These are phyloP conservation scores for Leccinum pallidistipes DNA, from an alignment of 1,284 basidiomycete species.

Conservation along the genomic window DNA sequence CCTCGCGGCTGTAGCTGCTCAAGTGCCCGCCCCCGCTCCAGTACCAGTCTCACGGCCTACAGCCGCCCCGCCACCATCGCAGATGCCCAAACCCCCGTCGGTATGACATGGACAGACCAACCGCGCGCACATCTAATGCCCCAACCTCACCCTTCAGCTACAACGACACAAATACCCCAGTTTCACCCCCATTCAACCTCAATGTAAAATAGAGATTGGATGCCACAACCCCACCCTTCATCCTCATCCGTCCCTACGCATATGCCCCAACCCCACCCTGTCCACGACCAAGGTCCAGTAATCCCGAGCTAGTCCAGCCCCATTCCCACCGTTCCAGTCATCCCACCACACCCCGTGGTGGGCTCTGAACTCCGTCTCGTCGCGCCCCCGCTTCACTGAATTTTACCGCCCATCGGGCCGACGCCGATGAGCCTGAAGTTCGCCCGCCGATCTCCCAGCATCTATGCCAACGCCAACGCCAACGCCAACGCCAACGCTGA, in stretches of 20 bases:
- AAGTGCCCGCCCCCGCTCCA: conserved; percentile 14
- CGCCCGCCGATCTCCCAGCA: too few species aligned
- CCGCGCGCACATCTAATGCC: background rate
- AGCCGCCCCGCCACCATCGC: conserved; percentile 1
- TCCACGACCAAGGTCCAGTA: background rate
- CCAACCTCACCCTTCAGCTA: background rate
- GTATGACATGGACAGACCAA: background rate
- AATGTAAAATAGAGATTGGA: background rate
- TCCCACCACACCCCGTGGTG: conserved; percentile 25
- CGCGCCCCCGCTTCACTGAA: conserved; percentile 30
- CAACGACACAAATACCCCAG: background rate
- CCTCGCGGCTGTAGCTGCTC: conserved; percentile 6
- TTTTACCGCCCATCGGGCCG: conserved; percentile 23
- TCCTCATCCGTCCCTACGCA: background rate
- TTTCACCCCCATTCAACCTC: background rate
- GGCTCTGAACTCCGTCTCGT: conserved; percentile 11
- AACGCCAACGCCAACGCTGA: too few species aligned
- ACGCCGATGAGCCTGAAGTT: too few species aligned
- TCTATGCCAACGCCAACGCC: too few species aligned
- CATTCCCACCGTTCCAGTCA: conserved; percentile 14
- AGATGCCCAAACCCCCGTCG: conserved; percentile 25
- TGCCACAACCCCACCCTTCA: background rate
- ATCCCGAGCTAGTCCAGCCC: conserved; percentile 18
- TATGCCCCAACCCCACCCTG: background rate
- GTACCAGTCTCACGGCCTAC: background rate